phyloP scores from a whole-genome alignment of 108 stramenopile species.

The Cyclotella kingstonii region DNA sequence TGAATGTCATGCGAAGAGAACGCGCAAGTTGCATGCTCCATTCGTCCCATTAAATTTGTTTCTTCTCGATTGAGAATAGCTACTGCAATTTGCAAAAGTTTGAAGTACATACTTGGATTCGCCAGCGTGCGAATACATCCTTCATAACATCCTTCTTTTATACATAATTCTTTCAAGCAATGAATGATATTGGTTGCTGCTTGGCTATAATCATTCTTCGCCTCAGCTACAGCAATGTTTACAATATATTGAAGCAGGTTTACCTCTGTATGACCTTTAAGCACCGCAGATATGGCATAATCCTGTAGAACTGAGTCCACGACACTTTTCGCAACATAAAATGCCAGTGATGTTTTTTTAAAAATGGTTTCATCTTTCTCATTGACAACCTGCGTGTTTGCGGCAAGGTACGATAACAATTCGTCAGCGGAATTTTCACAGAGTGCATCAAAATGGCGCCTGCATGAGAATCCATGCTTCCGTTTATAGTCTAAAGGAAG shows the following conservation, averaged over 20 bases:
- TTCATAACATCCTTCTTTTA: constrained; percentile 42
- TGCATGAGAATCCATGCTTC: constrained; percentile 32
- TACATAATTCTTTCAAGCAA: constrained; percentile 54
- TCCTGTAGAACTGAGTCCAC: constrained; percentile 29
- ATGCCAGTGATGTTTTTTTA: not conserved
- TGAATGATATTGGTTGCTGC: constrained; percentile 56
- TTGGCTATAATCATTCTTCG: constrained; percentile 30
- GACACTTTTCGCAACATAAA: constrained; percentile 17
- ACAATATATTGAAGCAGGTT: constrained; percentile 49
- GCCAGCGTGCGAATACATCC: constrained; percentile 60
- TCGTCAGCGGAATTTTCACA: constrained; percentile 30
- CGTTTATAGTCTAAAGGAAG: constrained; percentile 34
- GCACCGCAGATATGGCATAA: constrained; percentile 21
- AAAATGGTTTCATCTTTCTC: not conserved
- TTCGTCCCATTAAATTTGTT: constrained; percentile 15
- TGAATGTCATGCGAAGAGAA: constrained; percentile 66
- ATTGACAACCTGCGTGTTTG: not conserved
- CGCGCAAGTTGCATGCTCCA: constrained; percentile 43
- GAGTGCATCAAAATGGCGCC: constrained; percentile 39
- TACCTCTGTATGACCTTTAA: constrained; percentile 30
- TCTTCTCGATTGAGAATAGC: constrained; percentile 45
- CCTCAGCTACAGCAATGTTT: constrained; percentile 49
- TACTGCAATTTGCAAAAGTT: constrained; percentile 51
- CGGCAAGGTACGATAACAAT: constrained; percentile 35
- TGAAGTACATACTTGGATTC: constrained; percentile 46